Base-by-base conservation (phyloP, 495 filamentous ascomycete species). In the Annulohypoxylon bovei region DNA sequence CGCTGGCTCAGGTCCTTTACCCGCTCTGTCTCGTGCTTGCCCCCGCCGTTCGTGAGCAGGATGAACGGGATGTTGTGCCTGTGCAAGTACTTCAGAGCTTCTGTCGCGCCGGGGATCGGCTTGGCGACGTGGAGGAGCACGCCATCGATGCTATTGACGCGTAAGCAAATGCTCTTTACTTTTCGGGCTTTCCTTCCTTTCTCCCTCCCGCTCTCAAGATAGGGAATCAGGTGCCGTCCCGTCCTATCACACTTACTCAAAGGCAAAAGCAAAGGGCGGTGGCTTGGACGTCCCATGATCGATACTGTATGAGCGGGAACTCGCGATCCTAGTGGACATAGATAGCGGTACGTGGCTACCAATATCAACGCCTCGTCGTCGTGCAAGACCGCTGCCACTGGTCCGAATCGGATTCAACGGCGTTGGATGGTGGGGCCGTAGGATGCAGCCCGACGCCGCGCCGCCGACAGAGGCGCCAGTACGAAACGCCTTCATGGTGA, bases 31-130 rank as follows among this genome's bases (percentile, higher is more conserved):
- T 97, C 93, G 59, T 87, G 86, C 73, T 90, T 91, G 56, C 93
- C 93, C 47, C 93, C 93, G 71, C 93, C 93, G 76, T 97, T 97
- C 59, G 93, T 97, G 57, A 97, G 84, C 33, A 97, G 86, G 69
- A 96, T 91, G 80, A 92, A 96, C 9, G 92, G 92, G 52, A 97
- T 91, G 6, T 84, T 81, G 53, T 92, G 83, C 22, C 85, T 71
- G 68, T 94, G 87, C 22, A 98, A 88, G 67, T 87, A 88, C 11
- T 76, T 70, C n/a, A 99, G 85, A 12, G 94, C 84, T 63, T 90
- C 81, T n/a, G 87, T 81, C 0, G 96, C 96, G 32, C 89, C 88
- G n/a, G 94, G 90, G 33, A 97, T 88, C 7, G 94, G 90, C 58
- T 87, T 87, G 0, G 90, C 88, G 68, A 90, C 89, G 75, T 94